phyloP scores from a whole-genome alignment of 2,329 filamentous ascomycete genomes.

The Neofusicoccum umdonicola region DNA sequence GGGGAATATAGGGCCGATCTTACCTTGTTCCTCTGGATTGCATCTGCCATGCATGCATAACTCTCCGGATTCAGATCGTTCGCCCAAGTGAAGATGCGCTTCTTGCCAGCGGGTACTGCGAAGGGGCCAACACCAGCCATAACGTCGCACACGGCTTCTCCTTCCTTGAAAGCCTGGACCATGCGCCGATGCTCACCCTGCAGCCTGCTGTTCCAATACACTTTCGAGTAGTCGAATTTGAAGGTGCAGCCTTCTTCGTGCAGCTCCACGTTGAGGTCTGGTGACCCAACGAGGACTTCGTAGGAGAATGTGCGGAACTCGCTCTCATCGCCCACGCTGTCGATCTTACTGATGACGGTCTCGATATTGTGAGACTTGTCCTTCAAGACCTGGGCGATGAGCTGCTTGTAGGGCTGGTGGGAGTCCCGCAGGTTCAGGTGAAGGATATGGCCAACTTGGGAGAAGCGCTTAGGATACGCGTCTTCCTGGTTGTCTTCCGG shows the following conservation, averaged over 20 bases:
- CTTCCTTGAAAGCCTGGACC: slow-evolving; percentile 68
- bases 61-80: slow-evolving; percentile 97
- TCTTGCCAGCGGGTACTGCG: slow-evolving; percentile 85
- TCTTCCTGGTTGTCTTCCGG: slow-evolving; percentile 75
- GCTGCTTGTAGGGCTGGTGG: slow-evolving; percentile 79
- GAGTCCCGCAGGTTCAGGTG: slow-evolving; percentile 85
- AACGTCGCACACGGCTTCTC: slow-evolving; percentile 89
- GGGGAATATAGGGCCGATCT: not conserved
- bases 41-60: slow-evolving; percentile 67
- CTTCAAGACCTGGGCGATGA: slow-evolving; percentile 80
- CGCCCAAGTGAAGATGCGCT: slow-evolving; percentile 87
- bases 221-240: slow-evolving; percentile 88
- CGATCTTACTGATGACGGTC: slow-evolving; percentile 95
- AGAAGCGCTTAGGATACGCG: slow-evolving; percentile 83
- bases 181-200: slow-evolving; percentile 85
- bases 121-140: slow-evolving; percentile 98
- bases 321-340: slow-evolving; percentile 80
- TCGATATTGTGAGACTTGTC: slow-evolving; percentile 79
- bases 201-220: slow-evolving; percentile 96
- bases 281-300: slow-evolving; percentile 79
- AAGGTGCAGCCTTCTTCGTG: slow-evolving; percentile 84
- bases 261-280: slow-evolving; percentile 80
- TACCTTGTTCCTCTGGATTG: slow-evolving; percentile 71
- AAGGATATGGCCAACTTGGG: slow-evolving; percentile 82
- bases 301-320: slow-evolving; percentile 91